phyloP scores from a whole-genome alignment of 2,329 filamentous ascomycete species.

The Aspergillus felis region DNA sequence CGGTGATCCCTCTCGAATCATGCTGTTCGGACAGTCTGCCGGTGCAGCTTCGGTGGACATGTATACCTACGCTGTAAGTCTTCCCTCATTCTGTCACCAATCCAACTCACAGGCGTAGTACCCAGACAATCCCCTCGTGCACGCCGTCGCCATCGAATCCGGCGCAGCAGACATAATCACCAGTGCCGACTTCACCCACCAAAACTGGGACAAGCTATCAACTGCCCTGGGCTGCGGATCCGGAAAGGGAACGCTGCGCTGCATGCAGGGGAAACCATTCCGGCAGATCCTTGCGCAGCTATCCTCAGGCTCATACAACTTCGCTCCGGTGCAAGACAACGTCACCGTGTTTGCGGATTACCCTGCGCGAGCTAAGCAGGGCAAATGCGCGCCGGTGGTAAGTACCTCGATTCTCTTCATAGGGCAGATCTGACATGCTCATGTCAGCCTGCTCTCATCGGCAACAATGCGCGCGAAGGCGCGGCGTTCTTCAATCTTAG shows the following conservation, averaged over 20 bases:
- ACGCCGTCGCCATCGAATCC: slow-evolving; percentile 7
- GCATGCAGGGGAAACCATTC: slow-evolving; percentile 5
- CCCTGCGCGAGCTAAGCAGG: background rate
- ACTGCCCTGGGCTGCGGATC: slow-evolving; percentile 4
- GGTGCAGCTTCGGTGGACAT: slow-evolving; percentile 33
- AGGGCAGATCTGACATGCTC: no score
- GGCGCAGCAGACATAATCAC: slow-evolving; percentile 4
- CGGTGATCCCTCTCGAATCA: slow-evolving; percentile 46
- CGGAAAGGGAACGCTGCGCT: background rate
- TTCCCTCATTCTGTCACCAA: background rate
- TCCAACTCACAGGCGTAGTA: background rate
- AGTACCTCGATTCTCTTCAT: no score
- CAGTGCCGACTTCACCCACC: background rate
- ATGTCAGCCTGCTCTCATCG: slow-evolving; percentile 4
- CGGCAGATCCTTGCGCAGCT: slow-evolving; percentile 2
- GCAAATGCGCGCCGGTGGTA: slow-evolving; percentile 5
- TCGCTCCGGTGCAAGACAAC: slow-evolving; percentile 5
- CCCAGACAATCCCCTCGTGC: slow-evolving; percentile 2
- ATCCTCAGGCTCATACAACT: background rate
- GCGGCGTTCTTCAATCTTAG: background rate
- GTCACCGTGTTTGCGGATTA: slow-evolving; percentile 8
- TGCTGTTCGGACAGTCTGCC: slow-evolving; percentile 50
- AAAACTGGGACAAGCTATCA: slow-evolving; percentile 9
- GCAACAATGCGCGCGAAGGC: background rate
- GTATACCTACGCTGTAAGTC: slow-evolving; percentile 9